Base-by-base conservation (phyloP, 768 basidiomycete species). In the Suillus subaureus region DNA sequence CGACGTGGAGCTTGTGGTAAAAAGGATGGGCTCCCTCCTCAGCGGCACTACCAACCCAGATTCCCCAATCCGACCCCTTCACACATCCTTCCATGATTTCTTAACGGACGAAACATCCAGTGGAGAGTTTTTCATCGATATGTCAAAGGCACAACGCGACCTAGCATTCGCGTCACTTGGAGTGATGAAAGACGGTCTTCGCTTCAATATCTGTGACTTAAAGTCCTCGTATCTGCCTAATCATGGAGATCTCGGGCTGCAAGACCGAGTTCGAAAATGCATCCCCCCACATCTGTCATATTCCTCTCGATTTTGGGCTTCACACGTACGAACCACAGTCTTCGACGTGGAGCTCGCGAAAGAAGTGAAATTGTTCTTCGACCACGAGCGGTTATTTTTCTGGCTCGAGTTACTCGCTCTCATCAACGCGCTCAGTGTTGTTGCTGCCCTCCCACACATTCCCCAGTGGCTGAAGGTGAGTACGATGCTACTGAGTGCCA, bases 191-290 rank as follows among this genome's bases (percentile, higher is more conserved):
- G 40, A 63, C 26, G 61, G 67, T 16, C 71, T 80, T 11, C 66
- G 67, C 58, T 80, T 81, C 70, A 79, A 80, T 63, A 78, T 81
- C 31, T 77, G 74, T 67, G 43, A 74, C 6, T 61, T 81, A 16
- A 66, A 70, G 45, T 74, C 71, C 11, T 80, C 79, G 3, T 72
- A 75, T 60, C 28, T 70, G 7, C 66, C 43, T 15, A 78, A 81
- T 65, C 49, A 54, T 21, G 70, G 78, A 21, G 62, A 78, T 21
- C 31, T 9, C 4, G 51, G 45, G 18, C 40, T 52, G 23, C n/a
- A 31, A 28, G 60, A 40, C 28, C 61, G 63, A 16, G 7, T 67
- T 4, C 8, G 58, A 21, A 39, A 16, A 18, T 55, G 51, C 43
- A 64, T 67, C 13, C n/a, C 64, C 8, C 35, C 23, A 2, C 37